phyloP scores from a whole-genome alignment of 108 stramenopile species.

The Cylindrotheca fusiformis region DNA sequence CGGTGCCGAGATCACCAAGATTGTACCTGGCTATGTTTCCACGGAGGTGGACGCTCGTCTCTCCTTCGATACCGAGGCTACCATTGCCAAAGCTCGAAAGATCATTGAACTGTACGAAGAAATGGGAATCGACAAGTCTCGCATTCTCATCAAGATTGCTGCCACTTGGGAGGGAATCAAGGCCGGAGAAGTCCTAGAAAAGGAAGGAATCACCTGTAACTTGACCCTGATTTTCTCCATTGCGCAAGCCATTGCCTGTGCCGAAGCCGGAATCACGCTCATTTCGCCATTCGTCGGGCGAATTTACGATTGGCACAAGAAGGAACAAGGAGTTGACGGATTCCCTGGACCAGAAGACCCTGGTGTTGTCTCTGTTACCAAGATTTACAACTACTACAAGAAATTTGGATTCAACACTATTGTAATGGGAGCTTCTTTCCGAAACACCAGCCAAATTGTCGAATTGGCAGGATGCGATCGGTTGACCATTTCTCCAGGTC shows the following conservation, averaged over 20 bases:
- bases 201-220: slow-evolving; percentile 98
- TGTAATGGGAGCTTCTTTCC: slow-evolving; percentile 99
- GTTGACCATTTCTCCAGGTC: slow-evolving; percentile 79
- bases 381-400: slow-evolving; percentile 99
- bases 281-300: slow-evolving; percentile 99
- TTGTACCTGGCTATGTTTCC: slow-evolving; percentile 98
- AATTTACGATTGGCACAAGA: slow-evolving; percentile 98
- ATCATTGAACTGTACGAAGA: slow-evolving; percentile 93
- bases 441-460: slow-evolving; percentile 84
- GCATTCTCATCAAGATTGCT: slow-evolving; percentile 93
- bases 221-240: slow-evolving; percentile 95
- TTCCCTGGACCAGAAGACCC: slow-evolving; percentile 91
- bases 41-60: slow-evolving; percentile 99
- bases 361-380: slow-evolving; percentile 89
- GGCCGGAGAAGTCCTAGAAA: slow-evolving; percentile 92
- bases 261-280: slow-evolving; percentile 94
- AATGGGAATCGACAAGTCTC: slow-evolving; percentile 87
- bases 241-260: slow-evolving; percentile 97
- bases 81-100: slow-evolving; percentile 90
- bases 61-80: slow-evolving; percentile 96
- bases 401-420: slow-evolving; percentile 95
- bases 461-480: slow-evolving; percentile 89
- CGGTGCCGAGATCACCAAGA: slow-evolving; percentile 95
- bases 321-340: slow-evolving; percentile 63
- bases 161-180: slow-evolving; percentile 97